Evolutionary conservation across 495 filamentous ascomycete species (phyloP).

Genomic region (Lasiosphaeris hirsuta): DNA sequence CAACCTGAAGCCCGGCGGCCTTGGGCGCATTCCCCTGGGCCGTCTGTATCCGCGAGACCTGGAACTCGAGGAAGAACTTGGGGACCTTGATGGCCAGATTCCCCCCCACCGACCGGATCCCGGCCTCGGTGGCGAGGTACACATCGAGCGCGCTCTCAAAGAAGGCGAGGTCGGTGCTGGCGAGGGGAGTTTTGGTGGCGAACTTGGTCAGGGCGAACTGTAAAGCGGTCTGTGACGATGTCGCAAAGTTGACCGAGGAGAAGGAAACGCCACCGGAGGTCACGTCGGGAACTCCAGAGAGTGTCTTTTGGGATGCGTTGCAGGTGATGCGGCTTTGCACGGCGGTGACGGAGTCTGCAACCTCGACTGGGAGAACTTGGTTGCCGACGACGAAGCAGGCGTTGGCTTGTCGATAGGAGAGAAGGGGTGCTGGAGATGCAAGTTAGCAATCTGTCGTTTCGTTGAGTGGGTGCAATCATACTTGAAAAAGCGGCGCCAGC

Average conservation of each 20-base stretch:
- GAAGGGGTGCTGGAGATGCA: constrained; percentile 8
- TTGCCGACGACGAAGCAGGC: constrained; percentile 48
- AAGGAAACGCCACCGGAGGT: constrained; percentile 39
- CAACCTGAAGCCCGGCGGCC: constrained; percentile 40
- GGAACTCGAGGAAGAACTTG: constrained; percentile 50
- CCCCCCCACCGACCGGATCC: constrained; percentile 43
- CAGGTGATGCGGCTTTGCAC: constrained; percentile 39
- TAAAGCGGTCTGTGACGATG: constrained; percentile 34
- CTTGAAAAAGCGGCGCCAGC: no score
- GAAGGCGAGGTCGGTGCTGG: constrained; percentile 32
- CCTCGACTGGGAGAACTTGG: constrained; percentile 35
- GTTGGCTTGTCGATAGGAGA: constrained; percentile 13
- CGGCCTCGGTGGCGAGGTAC: constrained; percentile 49
- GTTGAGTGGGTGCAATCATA: no score
- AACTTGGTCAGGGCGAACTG: constrained; percentile 43
- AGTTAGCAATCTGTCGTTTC: no score
- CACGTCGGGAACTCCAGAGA: constrained; percentile 44
- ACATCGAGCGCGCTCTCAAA: constrained; percentile 45
- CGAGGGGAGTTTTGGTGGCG: constrained; percentile 39
- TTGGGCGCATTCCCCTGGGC: constrained; percentile 46
- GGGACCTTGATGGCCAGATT: constrained; percentile 45
- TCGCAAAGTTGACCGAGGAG: constrained; percentile 45
- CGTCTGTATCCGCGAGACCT: constrained; percentile 47
- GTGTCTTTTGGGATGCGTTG: constrained; percentile 30
- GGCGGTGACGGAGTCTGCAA: constrained; percentile 26